Evolutionary conservation across 2,329 filamentous ascomycete species (phyloP).

Genomic region (Pseudohalonectria lignicola): DNA sequence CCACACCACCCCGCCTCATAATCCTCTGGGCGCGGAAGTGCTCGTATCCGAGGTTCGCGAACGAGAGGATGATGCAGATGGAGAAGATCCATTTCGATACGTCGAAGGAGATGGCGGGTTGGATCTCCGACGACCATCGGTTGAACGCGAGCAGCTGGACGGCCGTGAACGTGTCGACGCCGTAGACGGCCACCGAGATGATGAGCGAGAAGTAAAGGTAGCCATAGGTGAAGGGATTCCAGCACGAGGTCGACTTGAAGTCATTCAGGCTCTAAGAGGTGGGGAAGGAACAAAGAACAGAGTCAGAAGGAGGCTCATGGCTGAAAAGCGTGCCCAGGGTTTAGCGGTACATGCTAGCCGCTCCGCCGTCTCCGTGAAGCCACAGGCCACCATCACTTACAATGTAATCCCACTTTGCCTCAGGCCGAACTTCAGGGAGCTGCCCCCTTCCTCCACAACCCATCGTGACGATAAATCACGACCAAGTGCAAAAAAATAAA

Average conservation of each 20-base stretch:
- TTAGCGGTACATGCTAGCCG: slow-evolving; percentile 1
- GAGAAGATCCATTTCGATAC: slow-evolving; percentile 94
- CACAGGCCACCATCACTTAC: slow-evolving; percentile 32
- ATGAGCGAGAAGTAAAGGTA: slow-evolving; percentile 75
- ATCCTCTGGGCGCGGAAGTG: slow-evolving; percentile 70
- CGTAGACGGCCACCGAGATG: slow-evolving; percentile 75
- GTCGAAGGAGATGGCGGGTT: slow-evolving; percentile 64
- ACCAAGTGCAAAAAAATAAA: neutral
- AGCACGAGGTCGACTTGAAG: slow-evolving; percentile 75
- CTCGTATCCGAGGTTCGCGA: slow-evolving; percentile 70
- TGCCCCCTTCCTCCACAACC: slow-evolving; percentile 34
- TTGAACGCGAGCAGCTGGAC: slow-evolving; percentile 84
- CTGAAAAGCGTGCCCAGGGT: too few relatives aligned
- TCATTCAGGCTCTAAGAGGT: slow-evolving; percentile 54
- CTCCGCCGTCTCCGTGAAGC: neutral
- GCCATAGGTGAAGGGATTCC: slow-evolving; percentile 67
- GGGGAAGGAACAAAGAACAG: neutral
- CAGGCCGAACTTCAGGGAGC: slow-evolving; percentile 55
- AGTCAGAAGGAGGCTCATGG: too few relatives aligned
- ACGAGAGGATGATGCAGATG: slow-evolving; percentile 82
- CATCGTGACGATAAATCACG: slow-evolving; percentile 33
- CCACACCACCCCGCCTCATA: slow-evolving; percentile 75
- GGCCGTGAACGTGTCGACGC: slow-evolving; percentile 84
- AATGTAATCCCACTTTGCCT: slow-evolving; percentile 94
- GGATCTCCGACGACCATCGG: slow-evolving; percentile 75